Conservation (phyloP, 768 basidiomycete species). For the Rhizopogon sp. region DNA sequence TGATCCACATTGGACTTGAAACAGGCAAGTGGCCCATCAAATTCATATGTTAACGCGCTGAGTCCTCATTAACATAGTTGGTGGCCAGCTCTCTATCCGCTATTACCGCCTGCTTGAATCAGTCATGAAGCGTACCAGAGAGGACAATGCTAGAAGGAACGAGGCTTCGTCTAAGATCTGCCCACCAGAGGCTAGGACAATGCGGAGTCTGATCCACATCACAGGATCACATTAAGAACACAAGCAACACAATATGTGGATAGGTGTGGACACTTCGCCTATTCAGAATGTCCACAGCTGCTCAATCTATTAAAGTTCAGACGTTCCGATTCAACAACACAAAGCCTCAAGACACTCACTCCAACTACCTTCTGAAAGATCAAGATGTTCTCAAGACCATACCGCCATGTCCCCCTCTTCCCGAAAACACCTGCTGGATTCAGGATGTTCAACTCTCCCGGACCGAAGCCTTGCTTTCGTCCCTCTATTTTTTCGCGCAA, state of each 20-base stretch:
- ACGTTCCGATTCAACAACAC: not conserved
- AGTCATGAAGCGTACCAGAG: not conserved
- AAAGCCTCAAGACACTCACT: not conserved
- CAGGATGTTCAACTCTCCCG: conserved; percentile 14
- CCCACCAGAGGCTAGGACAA: not conserved
- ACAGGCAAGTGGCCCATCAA: too few species aligned
- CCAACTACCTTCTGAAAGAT: not conserved
- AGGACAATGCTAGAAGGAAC: too few species aligned
- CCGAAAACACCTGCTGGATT: conserved; percentile 18
- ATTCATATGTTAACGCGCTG: too few species aligned
- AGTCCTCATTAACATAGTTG: too few species aligned
- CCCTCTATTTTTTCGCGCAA: not conserved
- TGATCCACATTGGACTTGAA: too few species aligned
- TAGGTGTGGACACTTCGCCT: not conserved
- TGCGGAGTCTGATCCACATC: not conserved
- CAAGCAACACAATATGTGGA: not conserved
- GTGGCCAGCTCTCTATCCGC: too few species aligned
- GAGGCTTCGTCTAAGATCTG: too few species aligned
- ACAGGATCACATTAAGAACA: not conserved
- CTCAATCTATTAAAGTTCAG: not conserved
- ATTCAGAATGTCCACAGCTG: not conserved
- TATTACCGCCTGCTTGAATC: too few species aligned
- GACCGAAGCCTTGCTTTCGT: conserved; percentile 9
- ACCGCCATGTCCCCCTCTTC: conserved; percentile 9
- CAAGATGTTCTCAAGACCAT: conserved; percentile 14